Evolutionary conservation across 495 filamentous ascomycete genomes (phyloP).

Genomic region (Aspergillus nanangensis): DNA sequence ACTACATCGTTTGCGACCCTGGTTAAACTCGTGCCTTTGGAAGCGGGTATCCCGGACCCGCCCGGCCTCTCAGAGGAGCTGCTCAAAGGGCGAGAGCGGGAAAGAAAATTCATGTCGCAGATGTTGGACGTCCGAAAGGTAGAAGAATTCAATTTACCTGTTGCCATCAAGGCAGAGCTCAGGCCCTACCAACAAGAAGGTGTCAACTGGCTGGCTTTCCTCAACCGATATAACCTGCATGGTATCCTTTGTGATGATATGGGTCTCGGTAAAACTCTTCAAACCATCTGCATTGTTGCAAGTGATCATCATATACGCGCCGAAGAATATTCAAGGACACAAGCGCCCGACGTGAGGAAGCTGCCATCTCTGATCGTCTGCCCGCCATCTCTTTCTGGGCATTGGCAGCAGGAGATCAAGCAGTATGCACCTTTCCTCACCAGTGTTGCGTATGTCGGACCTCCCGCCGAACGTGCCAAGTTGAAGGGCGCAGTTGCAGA

Average conservation of each 20-base stretch:
- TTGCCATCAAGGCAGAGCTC: constrained; percentile 92
- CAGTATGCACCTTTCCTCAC: constrained; percentile 91
- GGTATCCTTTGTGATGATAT: constrained; percentile 99
- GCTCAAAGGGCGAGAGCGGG: constrained; percentile 82
- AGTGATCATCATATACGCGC: constrained; percentile 93
- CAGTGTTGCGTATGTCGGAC: constrained; percentile 84
- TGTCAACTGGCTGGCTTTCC: constrained; percentile 97
- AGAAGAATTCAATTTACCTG: constrained; percentile 87
- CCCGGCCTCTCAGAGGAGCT: constrained; percentile 86
- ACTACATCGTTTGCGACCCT: constrained; percentile 96
- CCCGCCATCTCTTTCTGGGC: constrained; percentile 93
- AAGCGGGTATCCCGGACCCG: constrained; percentile 95
- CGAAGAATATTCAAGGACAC: constrained; percentile 80
- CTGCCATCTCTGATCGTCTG: constrained; percentile 93
- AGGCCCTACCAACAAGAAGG: constrained; percentile 97
- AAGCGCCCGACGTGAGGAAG: constrained; percentile 67
- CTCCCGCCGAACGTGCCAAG: constrained; percentile 70
- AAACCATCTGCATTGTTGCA: constrained; percentile 96
- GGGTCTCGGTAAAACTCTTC: constrained; percentile 96
- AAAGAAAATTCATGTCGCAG: constrained; percentile 93
- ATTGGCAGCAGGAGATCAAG: constrained; percentile 97
- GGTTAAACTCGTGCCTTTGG: constrained; percentile 97
- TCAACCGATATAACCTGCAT: constrained; percentile 95
- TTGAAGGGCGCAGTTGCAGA: constrained; percentile 61
- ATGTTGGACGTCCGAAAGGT: constrained; percentile 95